Evolutionary conservation across 1,284 basidiomycete species (phyloP).

Genomic region (Phellinidium pouzarii): DNA sequence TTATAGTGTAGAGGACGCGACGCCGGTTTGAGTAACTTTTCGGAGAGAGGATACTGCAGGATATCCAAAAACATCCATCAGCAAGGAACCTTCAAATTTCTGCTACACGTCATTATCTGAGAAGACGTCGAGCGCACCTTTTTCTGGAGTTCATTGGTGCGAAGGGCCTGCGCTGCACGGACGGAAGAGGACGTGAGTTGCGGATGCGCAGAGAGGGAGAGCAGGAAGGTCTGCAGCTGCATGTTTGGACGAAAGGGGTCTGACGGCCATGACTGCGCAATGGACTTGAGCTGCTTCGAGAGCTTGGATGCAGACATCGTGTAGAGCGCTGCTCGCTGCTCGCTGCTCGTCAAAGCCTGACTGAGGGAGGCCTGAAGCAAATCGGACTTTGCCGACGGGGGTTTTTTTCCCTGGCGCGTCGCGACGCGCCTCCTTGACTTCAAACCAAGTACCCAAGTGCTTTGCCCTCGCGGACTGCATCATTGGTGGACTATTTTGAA

Average conservation of each 20-base stretch:
- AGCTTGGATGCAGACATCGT: slow-evolving; percentile 22
- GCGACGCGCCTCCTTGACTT: too few relatives aligned
- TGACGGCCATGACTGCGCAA: slow-evolving; percentile 52
- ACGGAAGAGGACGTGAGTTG: slow-evolving; percentile 54
- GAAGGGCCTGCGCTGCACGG: slow-evolving; percentile 45
- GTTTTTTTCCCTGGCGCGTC: too few relatives aligned
- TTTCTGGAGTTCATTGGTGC: slow-evolving; percentile 46
- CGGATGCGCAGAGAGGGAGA: slow-evolving; percentile 60
- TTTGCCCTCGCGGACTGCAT: too few relatives aligned
- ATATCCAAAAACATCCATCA: slow-evolving; percentile 18
- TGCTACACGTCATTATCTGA: slow-evolving; percentile 19
- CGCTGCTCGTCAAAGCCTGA: too few relatives aligned
- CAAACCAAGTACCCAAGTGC: too few relatives aligned
- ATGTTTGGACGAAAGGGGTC: slow-evolving; percentile 71
- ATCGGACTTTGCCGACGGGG: too few relatives aligned
- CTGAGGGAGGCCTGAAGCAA: too few relatives aligned
- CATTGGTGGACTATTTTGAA: too few relatives aligned
- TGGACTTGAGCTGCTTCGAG: slow-evolving; percentile 41
- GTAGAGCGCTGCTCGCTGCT: neutral
- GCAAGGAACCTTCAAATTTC: neutral
- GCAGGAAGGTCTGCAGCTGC: slow-evolving; percentile 58
- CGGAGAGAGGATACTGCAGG: slow-evolving; percentile 55
- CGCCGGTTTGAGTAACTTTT: slow-evolving; percentile 54
- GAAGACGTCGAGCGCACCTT: slow-evolving; percentile 37
- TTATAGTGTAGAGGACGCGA: slow-evolving; percentile 67